A percentile compares a stretch with the other conserved stretches of the same genome.
These are phyloP conservation scores for Umbilicaria muhlenbergii DNA, from an alignment of 495 filamentous ascomycete genomes.

Conservation along the genomic window DNA sequence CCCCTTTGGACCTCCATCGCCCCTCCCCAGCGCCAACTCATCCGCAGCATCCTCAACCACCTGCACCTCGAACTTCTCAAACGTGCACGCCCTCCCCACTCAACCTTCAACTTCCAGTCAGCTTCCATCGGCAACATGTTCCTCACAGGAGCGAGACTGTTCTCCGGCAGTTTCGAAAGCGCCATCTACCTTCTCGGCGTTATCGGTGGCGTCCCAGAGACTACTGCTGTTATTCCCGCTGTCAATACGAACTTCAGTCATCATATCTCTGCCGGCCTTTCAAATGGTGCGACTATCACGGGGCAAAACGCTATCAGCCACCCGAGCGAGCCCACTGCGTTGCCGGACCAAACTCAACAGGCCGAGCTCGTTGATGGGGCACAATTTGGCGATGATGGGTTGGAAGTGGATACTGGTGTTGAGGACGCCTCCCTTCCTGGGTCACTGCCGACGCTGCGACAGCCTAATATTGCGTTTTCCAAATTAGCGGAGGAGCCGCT, in stretches of 20 bases:
- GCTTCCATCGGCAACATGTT: constrained; percentile 93
- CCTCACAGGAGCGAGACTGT: constrained; percentile 67
- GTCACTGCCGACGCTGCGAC: constrained; percentile 59
- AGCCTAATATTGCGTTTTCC: constrained; percentile 63
- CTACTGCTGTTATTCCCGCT: constrained; percentile 68
- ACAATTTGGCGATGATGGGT: constrained; percentile 23
- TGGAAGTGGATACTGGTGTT: constrained; percentile 20
- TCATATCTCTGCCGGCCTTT: constrained; percentile 75
- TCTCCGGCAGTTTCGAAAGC: constrained; percentile 66
- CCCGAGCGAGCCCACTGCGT: constrained; percentile 43
- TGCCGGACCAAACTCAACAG: constrained; percentile 13
- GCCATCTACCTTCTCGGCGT: constrained; percentile 69
- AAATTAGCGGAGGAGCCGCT: constrained; percentile 61
- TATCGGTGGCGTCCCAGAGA: constrained; percentile 62
- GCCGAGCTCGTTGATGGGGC: neutral
- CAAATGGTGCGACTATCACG: constrained; percentile 62
- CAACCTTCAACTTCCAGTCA: constrained; percentile 72
- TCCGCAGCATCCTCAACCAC: constrained; percentile 75
- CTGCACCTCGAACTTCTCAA: constrained; percentile 88
- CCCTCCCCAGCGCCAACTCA: constrained; percentile 75
- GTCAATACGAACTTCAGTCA: constrained; percentile 90
- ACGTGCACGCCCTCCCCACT: constrained; percentile 54
- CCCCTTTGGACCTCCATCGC: constrained; percentile 60
- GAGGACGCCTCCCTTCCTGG: constrained; percentile 87
- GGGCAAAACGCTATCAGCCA: constrained; percentile 91